phyloP scores from a whole-genome alignment of 1,284 basidiomycete species.

The Tilletia walkeri region DNA sequence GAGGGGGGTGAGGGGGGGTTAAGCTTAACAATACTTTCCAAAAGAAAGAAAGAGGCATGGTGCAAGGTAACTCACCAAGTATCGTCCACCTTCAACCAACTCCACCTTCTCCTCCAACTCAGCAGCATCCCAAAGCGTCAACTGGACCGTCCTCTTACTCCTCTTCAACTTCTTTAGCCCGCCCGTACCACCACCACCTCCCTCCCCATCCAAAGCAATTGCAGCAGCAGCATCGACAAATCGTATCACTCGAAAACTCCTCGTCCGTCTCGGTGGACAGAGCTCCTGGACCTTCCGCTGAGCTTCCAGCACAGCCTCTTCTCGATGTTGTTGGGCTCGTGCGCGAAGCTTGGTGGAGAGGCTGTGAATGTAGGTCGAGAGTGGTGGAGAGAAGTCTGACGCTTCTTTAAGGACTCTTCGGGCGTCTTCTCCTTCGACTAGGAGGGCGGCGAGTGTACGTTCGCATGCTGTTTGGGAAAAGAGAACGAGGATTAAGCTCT shows the following conservation, averaged over 20 bases:
- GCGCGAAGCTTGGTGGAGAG: conserved; percentile 17
- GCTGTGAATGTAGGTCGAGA: conserved; percentile 18
- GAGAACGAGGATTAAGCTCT: too few species aligned
- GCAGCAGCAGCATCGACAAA: conserved; percentile 68
- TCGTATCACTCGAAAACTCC: conserved; percentile 75
- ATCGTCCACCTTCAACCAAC: conserved; percentile 21
- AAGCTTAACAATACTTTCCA: not conserved
- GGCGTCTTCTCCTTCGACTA: conserved; percentile 20
- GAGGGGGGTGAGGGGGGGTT: not conserved
- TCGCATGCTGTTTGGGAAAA: conserved; percentile 20
- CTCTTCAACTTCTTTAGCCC: not conserved
- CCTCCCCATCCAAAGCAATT: not conserved
- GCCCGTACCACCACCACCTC: not conserved
- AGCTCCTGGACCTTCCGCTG: conserved; percentile 59
- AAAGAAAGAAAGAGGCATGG: too few species aligned
- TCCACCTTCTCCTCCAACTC: conserved; percentile 3
- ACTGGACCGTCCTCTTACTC: conserved; percentile 32
- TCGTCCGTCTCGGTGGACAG: conserved; percentile 76
- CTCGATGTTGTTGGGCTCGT: conserved; percentile 20
- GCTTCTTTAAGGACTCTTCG: conserved; percentile 22
- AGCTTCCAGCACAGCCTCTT: conserved; percentile 12
- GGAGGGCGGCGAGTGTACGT: conserved; percentile 25
- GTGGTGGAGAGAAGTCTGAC: not conserved
- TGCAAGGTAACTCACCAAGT: conserved; percentile 44
- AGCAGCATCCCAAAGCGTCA: conserved; percentile 38